Evolutionary conservation across 495 filamentous ascomycete species (phyloP).

Genomic region (Aspergillus leporis): DNA sequence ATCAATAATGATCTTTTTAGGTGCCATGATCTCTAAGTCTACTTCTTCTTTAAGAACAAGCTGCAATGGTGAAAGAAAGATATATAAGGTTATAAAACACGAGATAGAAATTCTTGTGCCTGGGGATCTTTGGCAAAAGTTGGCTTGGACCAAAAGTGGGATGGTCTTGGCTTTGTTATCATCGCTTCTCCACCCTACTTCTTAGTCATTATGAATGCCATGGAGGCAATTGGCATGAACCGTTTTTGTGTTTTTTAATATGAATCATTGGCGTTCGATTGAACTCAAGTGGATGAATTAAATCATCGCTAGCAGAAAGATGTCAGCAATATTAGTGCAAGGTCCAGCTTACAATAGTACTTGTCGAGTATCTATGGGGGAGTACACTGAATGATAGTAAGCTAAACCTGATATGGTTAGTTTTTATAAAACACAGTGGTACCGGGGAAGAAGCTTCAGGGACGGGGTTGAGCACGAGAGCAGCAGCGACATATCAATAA

Average conservation of each 20-base stretch:
- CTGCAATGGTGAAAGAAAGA: background rate
- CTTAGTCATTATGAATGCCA: too few species aligned
- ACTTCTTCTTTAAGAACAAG: background rate
- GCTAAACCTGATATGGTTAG: background rate
- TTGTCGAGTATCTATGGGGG: too few species aligned
- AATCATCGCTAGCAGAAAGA: too few species aligned
- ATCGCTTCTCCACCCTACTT: conserved; percentile 12
- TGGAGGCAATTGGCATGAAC: too few species aligned
- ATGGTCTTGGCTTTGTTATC: conserved; percentile 23
- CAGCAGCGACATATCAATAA: too few species aligned
- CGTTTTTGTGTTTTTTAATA: too few species aligned
- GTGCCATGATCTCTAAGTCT: conserved; percentile 11
- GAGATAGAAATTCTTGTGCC: background rate
- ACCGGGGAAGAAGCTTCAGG: too few species aligned
- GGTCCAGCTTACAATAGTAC: too few species aligned
- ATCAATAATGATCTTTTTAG: conserved; percentile 80
- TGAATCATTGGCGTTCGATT: too few species aligned
- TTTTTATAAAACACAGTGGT: too few species aligned
- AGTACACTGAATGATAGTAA: background rate
- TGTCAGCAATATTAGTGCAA: too few species aligned
- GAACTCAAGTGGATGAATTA: background rate
- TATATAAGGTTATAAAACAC: background rate
- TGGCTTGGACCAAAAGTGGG: conserved; percentile 16
- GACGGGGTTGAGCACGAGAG: too few species aligned
- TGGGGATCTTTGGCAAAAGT: background rate